Percentiles rank a stretch among this genome's conserved stretches.
Conservation (phyloP, 2,329 filamentous ascomycete species). For the Arthrocladium fulminans region DNA sequence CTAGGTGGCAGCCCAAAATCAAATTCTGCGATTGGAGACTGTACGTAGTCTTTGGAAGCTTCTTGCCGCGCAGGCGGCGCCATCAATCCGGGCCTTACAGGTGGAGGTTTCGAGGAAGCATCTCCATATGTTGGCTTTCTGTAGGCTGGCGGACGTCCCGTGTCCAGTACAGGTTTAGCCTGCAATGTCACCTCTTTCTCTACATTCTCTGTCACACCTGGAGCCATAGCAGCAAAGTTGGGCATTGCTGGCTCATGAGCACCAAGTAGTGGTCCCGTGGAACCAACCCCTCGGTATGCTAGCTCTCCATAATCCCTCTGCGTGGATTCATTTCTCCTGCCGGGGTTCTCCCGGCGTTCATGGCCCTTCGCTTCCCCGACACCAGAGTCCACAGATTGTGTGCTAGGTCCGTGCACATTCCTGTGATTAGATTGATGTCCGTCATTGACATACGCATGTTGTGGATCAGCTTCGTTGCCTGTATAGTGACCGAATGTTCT, state of each 20-base stretch:
- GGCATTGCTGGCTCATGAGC: conserved; percentile 38
- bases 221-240: conserved; percentile 51
- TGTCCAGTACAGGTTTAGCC: conserved; percentile 11
- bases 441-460: background rate
- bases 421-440: background rate
- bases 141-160: conserved; percentile 19
- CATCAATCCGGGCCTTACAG: conserved; percentile 16
- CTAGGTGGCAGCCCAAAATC: conserved; percentile 60
- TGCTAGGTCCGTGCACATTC: background rate
- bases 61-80: conserved; percentile 38
- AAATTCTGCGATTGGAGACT: conserved; percentile 47
- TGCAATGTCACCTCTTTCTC: conserved; percentile 17
- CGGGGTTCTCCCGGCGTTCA: conserved; percentile 6
- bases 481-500: background rate
- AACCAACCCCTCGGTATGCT: background rate
- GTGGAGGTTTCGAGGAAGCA: background rate
- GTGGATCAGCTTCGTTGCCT: too few relatives aligned
- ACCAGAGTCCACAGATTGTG: background rate
- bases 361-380: background rate
- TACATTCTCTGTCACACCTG: conserved; percentile 22
- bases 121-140: conserved; percentile 25
- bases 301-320: conserved; percentile 11
- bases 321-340: conserved; percentile 10
- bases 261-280: background rate
- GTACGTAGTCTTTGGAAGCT: conserved; percentile 26